phyloP scores from a whole-genome alignment of 2,329 filamentous ascomycete genomes.

The Colletotrichum phormii region DNA sequence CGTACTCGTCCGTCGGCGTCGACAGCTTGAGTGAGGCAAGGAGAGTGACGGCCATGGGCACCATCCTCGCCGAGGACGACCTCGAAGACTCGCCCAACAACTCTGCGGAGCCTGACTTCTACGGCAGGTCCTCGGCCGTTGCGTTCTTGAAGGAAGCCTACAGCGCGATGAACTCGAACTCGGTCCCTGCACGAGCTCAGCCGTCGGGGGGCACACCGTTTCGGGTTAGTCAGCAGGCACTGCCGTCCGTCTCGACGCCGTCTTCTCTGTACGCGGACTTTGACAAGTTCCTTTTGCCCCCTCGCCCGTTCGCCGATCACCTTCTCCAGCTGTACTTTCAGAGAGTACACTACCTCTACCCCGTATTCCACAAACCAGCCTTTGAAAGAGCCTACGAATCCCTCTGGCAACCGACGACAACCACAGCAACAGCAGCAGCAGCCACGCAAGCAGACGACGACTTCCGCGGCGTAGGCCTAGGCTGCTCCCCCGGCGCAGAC shows the following conservation, averaged over 20 bases:
- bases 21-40: constrained; percentile 13
- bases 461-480: constrained; percentile 47
- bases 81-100: constrained; percentile 38
- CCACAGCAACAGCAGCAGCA: constrained; percentile 1
- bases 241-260: constrained; percentile 11
- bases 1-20: constrained; percentile 19
- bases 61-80: constrained; percentile 47
- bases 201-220: neutral
- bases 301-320: constrained; percentile 54
- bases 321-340: constrained; percentile 53
- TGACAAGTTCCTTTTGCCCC: constrained; percentile 51
- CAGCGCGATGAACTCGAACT: constrained; percentile 42
- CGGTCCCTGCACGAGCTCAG: constrained; percentile 8
- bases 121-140: constrained; percentile 52
- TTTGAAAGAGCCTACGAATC: constrained; percentile 54
- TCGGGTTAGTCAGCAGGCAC: neutral
- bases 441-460: neutral
- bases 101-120: constrained; percentile 42
- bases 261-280: constrained; percentile 33
- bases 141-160: constrained; percentile 53
- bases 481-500: constrained; percentile 39
- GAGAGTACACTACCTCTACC: constrained; percentile 55
- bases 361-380: constrained; percentile 54
- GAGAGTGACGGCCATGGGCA: constrained; percentile 53
- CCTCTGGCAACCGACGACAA: constrained; percentile 47